Evolutionary conservation across 1,284 basidiomycete genomes (phyloP).

Genomic region (Porogramme epimiltina): DNA sequence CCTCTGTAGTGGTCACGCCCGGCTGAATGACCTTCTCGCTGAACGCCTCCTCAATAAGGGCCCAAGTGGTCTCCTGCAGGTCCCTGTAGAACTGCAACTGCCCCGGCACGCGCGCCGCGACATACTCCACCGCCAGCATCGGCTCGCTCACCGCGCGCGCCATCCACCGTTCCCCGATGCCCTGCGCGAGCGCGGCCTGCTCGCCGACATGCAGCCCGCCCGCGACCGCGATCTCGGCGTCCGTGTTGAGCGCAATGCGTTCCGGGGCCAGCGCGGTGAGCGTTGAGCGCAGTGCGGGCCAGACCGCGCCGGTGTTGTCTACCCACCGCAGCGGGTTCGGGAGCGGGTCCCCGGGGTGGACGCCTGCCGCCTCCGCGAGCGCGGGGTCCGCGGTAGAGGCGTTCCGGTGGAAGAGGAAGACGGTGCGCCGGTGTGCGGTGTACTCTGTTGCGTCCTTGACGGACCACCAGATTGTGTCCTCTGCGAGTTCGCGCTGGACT

Average conservation of each 20-base stretch:
- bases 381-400: constrained; percentile 33
- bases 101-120: constrained; percentile 42
- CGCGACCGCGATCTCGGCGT: constrained; percentile 48
- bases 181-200: constrained; percentile 36
- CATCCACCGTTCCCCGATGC: constrained; percentile 46
- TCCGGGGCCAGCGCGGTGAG: constrained; percentile 40
- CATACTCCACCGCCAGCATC: constrained; percentile 52
- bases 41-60: constrained; percentile 55
- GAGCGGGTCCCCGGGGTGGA: constrained; percentile 37
- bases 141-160: constrained; percentile 41
- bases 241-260: constrained; percentile 49
- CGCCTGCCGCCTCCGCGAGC: no score
- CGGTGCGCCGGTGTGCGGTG: constrained; percentile 50
- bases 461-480: constrained; percentile 56
- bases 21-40: constrained; percentile 43
- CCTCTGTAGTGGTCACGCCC: constrained; percentile 47
- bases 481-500: constrained; percentile 52
- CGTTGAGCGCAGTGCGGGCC: constrained; percentile 42
- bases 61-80: constrained; percentile 54
- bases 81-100: constrained; percentile 46
- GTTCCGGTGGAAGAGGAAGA: constrained; percentile 52
- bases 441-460: constrained; percentile 51
- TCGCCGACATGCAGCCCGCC: constrained; percentile 56
- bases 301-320: constrained; percentile 53
- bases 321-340: constrained; percentile 53